Base-by-base conservation (phyloP, 768 basidiomycete species). In the Guyanaporus albipodus region DNA sequence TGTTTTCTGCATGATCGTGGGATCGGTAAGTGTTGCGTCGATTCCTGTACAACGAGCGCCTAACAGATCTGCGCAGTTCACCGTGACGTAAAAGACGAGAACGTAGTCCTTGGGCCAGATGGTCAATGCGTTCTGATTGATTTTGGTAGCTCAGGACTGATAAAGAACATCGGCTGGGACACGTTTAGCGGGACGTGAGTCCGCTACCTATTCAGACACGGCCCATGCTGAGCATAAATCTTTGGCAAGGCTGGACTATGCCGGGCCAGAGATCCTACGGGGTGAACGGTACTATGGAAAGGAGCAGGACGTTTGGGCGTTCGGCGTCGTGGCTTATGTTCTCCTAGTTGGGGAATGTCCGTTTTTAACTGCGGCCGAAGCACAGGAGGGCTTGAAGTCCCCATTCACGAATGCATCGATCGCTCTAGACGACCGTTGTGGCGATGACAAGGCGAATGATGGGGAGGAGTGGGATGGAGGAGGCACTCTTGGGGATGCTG, bases 281-380 rank as follows among this genome's bases (percentile, higher is more conserved):
- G 95, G 95, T 4, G 92, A 96, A 63, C 80, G 89, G 40, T 99
- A 99, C 65, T 78, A 87, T 53, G 96, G 95, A 28, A 94, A 93
- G 61, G 92, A 95, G 63, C 94, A 97, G 67, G 95, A 99, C 57
- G 88, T 97, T 3, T 99, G 95, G 94, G 95, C 95, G 0, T 89
- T 95, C 50, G 95, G 95, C 12, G 93, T 98, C 19, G 91, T 99
- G 18, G 92, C 85, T 11, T 99, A 93, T 65, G 95, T 99, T 46
- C 79, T 99, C 52, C 77, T 98, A 15, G 79, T 86, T 18, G 91
- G 91, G 6, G 91, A 95, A 70, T 94, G 91, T 60, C 91, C 91
- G 1, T 94, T 93, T 71, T 81, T 84, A 70, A 91, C 87, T 15
- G 85, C 93, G 1, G 86, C 83, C 31, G 94, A 97, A 64, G 91